These are phyloP conservation scores for Claviceps capensis DNA, from an alignment of 2,329 filamentous ascomycete genomes.

Conservation along the genomic window DNA sequence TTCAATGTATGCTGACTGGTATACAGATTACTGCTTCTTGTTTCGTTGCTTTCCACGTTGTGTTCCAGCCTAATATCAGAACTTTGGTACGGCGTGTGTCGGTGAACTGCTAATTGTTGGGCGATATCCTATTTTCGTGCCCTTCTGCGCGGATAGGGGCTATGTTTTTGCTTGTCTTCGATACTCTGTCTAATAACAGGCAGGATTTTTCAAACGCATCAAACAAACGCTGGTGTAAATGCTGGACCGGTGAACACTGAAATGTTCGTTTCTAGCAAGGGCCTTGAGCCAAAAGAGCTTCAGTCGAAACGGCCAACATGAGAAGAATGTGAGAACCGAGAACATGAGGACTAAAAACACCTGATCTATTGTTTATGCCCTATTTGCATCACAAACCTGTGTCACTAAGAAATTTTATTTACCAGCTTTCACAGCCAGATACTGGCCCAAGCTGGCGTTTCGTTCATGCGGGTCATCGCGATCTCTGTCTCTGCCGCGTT, in stretches of 20 bases:
- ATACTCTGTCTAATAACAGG: constrained; percentile 3
- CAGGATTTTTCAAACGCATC: neutral
- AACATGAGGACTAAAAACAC: neutral
- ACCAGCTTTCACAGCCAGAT: neutral
- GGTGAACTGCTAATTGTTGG: too few relatives aligned
- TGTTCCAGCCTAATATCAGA: neutral
- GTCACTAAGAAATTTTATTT: neutral
- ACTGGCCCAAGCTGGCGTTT: neutral
- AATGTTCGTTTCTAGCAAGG: neutral
- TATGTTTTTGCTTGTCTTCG: too few relatives aligned
- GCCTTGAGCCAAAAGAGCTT: neutral
- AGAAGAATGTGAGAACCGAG: neutral
- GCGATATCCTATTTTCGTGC: too few relatives aligned
- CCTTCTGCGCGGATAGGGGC: too few relatives aligned
- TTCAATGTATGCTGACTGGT: neutral
- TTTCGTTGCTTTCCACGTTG: neutral
- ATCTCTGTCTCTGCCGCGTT: constrained; percentile 2
- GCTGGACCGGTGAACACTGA: neutral
- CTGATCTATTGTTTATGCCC: neutral
- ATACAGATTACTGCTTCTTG: neutral
- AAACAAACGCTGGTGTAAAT: neutral
- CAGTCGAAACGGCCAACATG: neutral
- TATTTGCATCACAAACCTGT: neutral
- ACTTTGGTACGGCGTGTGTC: too few relatives aligned
- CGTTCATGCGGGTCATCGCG: constrained; percentile 4